These are phyloP conservation scores for Candida tetrigidarum DNA, from an alignment of 1,139 yeast species.

Conservation along the genomic window DNA sequence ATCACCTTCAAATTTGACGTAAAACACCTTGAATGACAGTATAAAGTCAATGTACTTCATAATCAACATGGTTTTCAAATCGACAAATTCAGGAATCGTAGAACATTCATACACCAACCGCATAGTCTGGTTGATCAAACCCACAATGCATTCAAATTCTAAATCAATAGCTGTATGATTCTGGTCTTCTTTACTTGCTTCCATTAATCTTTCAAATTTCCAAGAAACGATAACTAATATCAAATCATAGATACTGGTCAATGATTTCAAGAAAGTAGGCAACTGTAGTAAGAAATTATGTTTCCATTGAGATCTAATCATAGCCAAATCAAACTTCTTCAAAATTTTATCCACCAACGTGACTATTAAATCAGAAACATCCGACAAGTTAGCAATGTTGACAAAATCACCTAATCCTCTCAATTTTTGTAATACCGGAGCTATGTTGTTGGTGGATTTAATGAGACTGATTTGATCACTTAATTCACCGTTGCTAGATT, in stretches of 20 bases:
- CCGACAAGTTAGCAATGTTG: conserved; percentile 18
- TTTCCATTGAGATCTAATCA: conserved; percentile 25
- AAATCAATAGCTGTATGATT: conserved; percentile 19
- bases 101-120: conserved; percentile 14
- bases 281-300: conserved; percentile 23
- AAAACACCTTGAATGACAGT: conserved; percentile 38
- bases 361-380: conserved; percentile 14
- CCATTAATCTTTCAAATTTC: conserved; percentile 38
- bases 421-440: conserved; percentile 29
- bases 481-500: conserved; percentile 6
- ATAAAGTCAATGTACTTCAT: conserved; percentile 36
- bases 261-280: conserved; percentile 20
- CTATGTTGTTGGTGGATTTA: conserved; percentile 19
- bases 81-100: conserved; percentile 8
- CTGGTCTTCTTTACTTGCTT: conserved; percentile 17
- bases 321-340: conserved; percentile 23
- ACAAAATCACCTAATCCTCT: conserved; percentile 30
- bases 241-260: conserved; percentile 29
- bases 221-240: conserved; percentile 33
- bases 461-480: conserved; percentile 23
- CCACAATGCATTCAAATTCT: conserved; percentile 17
- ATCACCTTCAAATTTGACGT: conserved; percentile 29
- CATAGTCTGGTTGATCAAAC: conserved; percentile 16
- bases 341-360: conserved; percentile 22
- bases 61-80: conserved; percentile 29